Evolutionary conservation across 108 stramenopile species (phyloP).

Genomic region (Pseudonitzschia delicatissima): DNA sequence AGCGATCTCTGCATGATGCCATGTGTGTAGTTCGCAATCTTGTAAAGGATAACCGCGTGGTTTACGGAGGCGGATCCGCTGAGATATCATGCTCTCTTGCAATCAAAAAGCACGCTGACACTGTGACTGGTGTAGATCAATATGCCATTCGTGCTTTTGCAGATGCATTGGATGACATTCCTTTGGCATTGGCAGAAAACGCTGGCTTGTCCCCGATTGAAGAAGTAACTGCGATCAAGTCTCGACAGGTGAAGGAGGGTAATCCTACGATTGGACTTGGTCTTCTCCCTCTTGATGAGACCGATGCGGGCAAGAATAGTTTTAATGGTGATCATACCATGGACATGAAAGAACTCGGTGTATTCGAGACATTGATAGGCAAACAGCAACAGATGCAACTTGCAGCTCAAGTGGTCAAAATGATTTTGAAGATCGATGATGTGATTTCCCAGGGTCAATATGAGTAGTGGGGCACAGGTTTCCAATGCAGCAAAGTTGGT

Average conservation of each 20-base stretch:
- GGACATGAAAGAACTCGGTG: slow-evolving; percentile 94
- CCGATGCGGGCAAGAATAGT: slow-evolving; percentile 50
- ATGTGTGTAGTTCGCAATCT: slow-evolving; percentile 99
- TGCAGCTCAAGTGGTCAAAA: slow-evolving; percentile 99
- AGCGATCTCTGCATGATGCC: slow-evolving; percentile 99
- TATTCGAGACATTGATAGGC: slow-evolving; percentile 99
- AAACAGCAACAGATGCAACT: slow-evolving; percentile 99
- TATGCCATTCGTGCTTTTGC: slow-evolving; percentile 99
- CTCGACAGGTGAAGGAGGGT: slow-evolving; percentile 85
- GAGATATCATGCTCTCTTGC: slow-evolving; percentile 98
- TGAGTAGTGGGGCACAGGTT: slow-evolving; percentile 33
- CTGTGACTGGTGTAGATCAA: slow-evolving; percentile 93
- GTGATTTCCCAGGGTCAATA: slow-evolving; percentile 84
- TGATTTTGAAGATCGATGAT: slow-evolving; percentile 99
- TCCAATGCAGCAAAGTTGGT: too few species aligned
- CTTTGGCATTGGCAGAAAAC: slow-evolving; percentile 98
- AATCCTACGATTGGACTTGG: slow-evolving; percentile 92
- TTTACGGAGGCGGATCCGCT: slow-evolving; percentile 98
- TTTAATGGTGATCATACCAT: slow-evolving; percentile 40
- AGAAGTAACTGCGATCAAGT: slow-evolving; percentile 95
- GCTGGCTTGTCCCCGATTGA: slow-evolving; percentile 95
- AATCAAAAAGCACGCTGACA: slow-evolving; percentile 89
- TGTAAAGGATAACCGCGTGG: slow-evolving; percentile 96
- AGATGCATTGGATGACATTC: slow-evolving; percentile 98
- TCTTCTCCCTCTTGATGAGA: slow-evolving; percentile 41